Evolutionary conservation across 345 rosid genomes (phyloP), one percentile per base, ranked within the genome.

Genomic region (Pugionium dolabratum): DNA sequence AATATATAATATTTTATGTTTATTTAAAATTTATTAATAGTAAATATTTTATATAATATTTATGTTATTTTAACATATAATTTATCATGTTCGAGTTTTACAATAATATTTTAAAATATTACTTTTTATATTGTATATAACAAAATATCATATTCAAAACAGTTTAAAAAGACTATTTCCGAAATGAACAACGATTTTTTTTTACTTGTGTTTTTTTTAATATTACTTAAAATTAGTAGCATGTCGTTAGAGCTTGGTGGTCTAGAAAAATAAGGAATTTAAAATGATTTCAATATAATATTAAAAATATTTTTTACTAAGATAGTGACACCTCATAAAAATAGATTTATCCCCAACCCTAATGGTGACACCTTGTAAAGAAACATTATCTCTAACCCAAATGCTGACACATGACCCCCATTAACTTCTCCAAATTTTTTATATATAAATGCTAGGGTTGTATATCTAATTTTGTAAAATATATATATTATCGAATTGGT

Each of bases 401-500:
- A 18, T 18, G 18, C 18, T 18, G 18, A 69, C 69, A 18, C 11
- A 36, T n/a, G 27, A 61, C 29, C 35, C 26, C 69, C 60, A 61
- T 70, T 6, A 59, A 29, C 28, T 18, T 18, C 18, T 18, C 18
- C 18, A 18, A 18, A 18, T 18, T 18, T 18, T 18, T 18, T 18
- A 18, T 18, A 18, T 18, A 18, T 18, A 18, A 18, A 18, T 18
- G 18, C 18, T 18, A 18, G 18, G 18, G 18, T 18, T 18, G 18
- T 18, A 18, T 18, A 18, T 18, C 18, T 18, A 18, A 18, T 18
- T 18, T 18, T 18, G 18, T 18, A 34, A 34, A 34, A 34, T 3
- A 34, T 34, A 34, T 34, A 34, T 34, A 34, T 34, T 3, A 34
- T 2, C 25, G 59, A 51, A n/a, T 41, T 67, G 0, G 4, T 2